Base-by-base conservation (phyloP, 257 asterid genomes). In the Anisodus acutangulus region DNA sequence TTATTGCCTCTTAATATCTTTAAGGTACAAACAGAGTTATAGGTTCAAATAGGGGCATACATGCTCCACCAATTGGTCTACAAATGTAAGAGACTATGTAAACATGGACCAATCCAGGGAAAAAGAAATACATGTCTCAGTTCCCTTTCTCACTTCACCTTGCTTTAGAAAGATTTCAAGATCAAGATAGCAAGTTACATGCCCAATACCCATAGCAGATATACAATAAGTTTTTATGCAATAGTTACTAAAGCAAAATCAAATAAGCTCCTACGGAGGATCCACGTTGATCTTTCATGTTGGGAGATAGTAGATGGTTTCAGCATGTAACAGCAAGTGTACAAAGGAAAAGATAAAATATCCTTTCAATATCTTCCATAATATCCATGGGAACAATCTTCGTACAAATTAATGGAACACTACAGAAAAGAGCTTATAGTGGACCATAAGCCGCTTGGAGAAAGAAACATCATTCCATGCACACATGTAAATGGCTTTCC, bases 21-120 rank as follows among this genome's bases (percentile, higher is more conserved):
- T 13, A 71, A 17, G n/a, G 17, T 71, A 71, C 78, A 71, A 43
- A 26, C 82, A 53, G 26, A 78, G 9, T 13, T 31, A 78, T 53
- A 78, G 64, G 63, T 51, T 78, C 62, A 78, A 78, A 78, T 26
- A 26, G 82, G 82, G 82, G 47, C 45, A 78, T 53, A 78, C 64
- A 31, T 55, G 47, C 82, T 31, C 82, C 64, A 53, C 49, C 82
- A 78, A 78, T 31, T 53, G 47, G 49, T 78, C 64, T 53, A 54
- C 82, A 78, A 26, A 78, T 31, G 31, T 31, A 78, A 71, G 8
- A 53, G 45, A 53, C 8, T 8, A 15, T 9, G 64, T 13, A 76
- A 76, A 53, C 3, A 53, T 78, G 82, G 49, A 53, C 82, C 82
- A 53, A 41, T 78, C 13, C 64, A 12, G 64, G 64, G 31, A 31